These are phyloP conservation scores for Candida khao-thaluensis DNA, from an alignment of 805 yeast species.

Conservation along the genomic window DNA sequence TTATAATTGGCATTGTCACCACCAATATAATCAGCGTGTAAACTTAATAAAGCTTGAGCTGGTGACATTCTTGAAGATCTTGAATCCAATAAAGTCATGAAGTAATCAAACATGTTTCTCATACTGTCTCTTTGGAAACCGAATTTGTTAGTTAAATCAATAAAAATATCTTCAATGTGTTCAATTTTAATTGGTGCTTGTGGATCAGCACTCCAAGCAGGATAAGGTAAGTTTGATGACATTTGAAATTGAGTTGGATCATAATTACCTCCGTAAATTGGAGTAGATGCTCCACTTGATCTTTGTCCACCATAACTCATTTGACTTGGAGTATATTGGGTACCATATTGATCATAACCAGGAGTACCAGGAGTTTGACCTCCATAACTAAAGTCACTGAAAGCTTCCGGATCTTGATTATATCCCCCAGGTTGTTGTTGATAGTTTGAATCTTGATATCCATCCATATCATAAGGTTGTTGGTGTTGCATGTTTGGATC, in stretches of 20 bases:
- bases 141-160: conserved; percentile 77
- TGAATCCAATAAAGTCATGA: conserved; percentile 80
- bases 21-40: conserved; percentile 87
- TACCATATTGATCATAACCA: conserved; percentile 64
- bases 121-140: conserved; percentile 92
- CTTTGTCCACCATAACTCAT: conserved; percentile 77
- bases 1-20: conserved; percentile 84
- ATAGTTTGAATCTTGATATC: conserved; percentile 46
- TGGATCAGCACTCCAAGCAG: conserved; percentile 98
- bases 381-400: conserved; percentile 67
- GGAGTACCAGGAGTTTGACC: conserved; percentile 54
- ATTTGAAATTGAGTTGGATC: conserved; percentile 64
- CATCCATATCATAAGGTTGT: conserved; percentile 49
- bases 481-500: conserved; percentile 47
- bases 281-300: conserved; percentile 92
- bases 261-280: conserved; percentile 74
- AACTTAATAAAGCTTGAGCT: conserved; percentile 75
- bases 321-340: conserved; percentile 81
- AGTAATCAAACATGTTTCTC: conserved; percentile 89
- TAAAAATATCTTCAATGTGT: conserved; percentile 83
- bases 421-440: conserved; percentile 36
- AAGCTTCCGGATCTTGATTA: conserved; percentile 57
- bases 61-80: conserved; percentile 89
- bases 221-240: conserved; percentile 90
- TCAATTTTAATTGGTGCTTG: conserved; percentile 80